Evolutionary conservation across 352 stramenopile species (phyloP).

Genomic region (Pythium rhizo-oryzae): DNA sequence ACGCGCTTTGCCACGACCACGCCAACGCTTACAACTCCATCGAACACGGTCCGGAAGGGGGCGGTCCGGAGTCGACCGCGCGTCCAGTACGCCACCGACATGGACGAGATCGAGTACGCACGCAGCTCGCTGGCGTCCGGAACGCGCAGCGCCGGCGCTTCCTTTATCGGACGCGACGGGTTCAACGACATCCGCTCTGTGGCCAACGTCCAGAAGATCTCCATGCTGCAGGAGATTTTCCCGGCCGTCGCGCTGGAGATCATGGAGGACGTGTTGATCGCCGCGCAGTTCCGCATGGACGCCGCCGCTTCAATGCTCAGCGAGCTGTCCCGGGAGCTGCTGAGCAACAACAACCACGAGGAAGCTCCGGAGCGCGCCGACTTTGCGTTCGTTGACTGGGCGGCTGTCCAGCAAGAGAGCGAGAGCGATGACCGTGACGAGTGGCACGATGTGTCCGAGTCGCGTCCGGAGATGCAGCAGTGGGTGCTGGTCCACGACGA

Average conservation of each 20-base stretch:
- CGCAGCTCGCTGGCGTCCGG: background rate
- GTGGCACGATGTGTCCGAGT: constrained; percentile 58
- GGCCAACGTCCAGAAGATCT: constrained; percentile 49
- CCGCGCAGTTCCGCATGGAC: constrained; percentile 71
- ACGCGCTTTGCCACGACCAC: background rate
- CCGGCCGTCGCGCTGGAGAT: constrained; percentile 48
- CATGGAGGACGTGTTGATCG: constrained; percentile 59
- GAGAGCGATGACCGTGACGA: constrained; percentile 45
- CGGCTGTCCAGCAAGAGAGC: constrained; percentile 33
- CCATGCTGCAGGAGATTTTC: constrained; percentile 60
- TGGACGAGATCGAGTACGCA: constrained; percentile 29
- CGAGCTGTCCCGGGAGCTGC: constrained; percentile 44
- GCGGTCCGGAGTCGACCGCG: constrained; percentile 21
- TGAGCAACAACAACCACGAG: background rate
- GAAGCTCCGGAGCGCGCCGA: constrained; percentile 5
- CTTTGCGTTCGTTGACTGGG: constrained; percentile 39
- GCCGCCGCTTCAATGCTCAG: constrained; percentile 61
- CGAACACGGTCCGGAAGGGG: constrained; percentile 28
- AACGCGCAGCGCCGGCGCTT: constrained; percentile 16
- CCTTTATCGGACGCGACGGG: constrained; percentile 25
- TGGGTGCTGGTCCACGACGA: constrained; percentile 73
- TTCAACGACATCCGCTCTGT: constrained; percentile 34
- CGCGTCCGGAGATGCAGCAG: constrained; percentile 31
- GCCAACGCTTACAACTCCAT: background rate
- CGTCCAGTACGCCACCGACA: constrained; percentile 11